phyloP scores from a whole-genome alignment of 2,329 filamentous ascomycete species.

The Talaromyces sp. region DNA sequence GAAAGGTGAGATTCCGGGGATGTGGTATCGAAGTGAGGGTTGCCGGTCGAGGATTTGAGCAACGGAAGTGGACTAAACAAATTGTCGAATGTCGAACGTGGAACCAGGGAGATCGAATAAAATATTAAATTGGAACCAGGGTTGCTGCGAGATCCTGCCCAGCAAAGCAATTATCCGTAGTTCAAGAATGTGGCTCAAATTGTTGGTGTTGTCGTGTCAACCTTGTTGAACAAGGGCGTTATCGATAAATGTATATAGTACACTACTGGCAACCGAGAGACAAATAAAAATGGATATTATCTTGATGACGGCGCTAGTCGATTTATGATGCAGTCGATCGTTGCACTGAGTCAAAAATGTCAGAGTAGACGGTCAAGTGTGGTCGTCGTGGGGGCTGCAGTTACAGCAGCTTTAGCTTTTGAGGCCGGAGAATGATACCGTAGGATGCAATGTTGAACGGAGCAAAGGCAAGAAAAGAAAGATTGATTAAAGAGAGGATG shows the following conservation, averaged over 20 bases:
- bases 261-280: not conserved
- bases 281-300: not conserved
- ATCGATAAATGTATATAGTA: conserved; percentile 21
- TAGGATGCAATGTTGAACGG: conserved; percentile 19
- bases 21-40: conserved; percentile 5
- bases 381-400: conserved; percentile 17
- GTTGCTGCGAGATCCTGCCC: conserved; percentile 26
- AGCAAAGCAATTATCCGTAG: conserved; percentile 26
- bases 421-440: conserved; percentile 16
- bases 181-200: conserved; percentile 34
- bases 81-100: not conserved
- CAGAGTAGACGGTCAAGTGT: not conserved
- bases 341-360: conserved; percentile 9
- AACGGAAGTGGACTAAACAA: not conserved
- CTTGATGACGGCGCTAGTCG: conserved; percentile 19
- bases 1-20: conserved; percentile 10
- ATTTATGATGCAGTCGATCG: conserved; percentile 15
- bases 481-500: not conserved
- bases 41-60: not conserved
- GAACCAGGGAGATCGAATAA: not conserved
- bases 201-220: conserved; percentile 38
- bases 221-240: conserved; percentile 21
- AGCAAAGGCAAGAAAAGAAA: conserved; percentile 14
- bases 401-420: conserved; percentile 5
- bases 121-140: conserved; percentile 9